These are phyloP conservation scores for Oidiodendron maius DNA, from an alignment of 495 filamentous ascomycete genomes.

Conservation along the genomic window DNA sequence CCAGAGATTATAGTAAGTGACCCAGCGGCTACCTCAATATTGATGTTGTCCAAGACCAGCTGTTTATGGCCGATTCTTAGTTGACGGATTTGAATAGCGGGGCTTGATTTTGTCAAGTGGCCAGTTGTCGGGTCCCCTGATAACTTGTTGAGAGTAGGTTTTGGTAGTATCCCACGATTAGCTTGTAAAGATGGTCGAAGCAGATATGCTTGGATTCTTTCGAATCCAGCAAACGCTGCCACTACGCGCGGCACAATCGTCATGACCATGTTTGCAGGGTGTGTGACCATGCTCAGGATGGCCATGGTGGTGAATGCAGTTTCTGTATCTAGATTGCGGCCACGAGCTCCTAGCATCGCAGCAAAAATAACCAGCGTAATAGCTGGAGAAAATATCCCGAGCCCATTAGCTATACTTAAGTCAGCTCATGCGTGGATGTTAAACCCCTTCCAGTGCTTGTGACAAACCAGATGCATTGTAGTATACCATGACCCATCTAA, in stretches of 20 bases:
- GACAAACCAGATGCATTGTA: neutral
- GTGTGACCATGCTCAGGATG: constrained; percentile 28
- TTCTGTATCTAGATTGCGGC: constrained; percentile 8
- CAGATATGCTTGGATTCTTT: constrained; percentile 28
- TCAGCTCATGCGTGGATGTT: neutral
- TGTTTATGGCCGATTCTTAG: constrained; percentile 38
- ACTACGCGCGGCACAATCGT: constrained; percentile 18
- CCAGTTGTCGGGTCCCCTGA: constrained; percentile 23
- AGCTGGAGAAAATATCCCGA: constrained; percentile 26
- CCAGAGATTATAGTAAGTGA: constrained; percentile 48
- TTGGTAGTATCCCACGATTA: neutral
- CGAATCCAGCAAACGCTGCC: constrained; percentile 25
- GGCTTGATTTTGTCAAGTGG: constrained; percentile 25
- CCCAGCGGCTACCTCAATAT: constrained; percentile 3
- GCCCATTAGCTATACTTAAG: neutral
- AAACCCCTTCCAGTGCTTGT: neutral
- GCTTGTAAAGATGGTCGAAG: neutral
- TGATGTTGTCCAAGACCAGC: constrained; percentile 8
- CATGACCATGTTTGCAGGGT: constrained; percentile 24
- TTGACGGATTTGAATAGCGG: constrained; percentile 42
- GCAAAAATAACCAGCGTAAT: constrained; percentile 32
- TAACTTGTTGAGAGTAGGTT: constrained; percentile 2
- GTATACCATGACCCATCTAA: neutral
- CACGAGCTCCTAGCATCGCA: constrained; percentile 15
- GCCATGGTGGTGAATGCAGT: constrained; percentile 30